A percentile compares a stretch with the other conserved stretches of the same genome.
phyloP scores from a whole-genome alignment of 2,329 filamentous ascomycete genomes.

The Teratosphaeriaceae sp. region DNA sequence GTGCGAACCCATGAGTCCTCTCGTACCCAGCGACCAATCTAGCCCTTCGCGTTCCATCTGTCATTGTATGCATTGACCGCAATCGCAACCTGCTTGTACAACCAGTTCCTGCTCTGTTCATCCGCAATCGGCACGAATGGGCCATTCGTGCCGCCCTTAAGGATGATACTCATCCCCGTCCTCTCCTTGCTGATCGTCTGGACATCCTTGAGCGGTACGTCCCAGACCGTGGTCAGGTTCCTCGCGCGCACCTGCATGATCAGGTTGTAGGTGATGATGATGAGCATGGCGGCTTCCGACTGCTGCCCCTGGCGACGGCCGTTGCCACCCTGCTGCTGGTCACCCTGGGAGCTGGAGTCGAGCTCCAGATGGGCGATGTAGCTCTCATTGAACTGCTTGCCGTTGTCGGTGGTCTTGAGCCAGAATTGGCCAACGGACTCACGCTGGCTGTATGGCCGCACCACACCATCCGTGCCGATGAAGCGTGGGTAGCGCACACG shows the following conservation, averaged over 20 bases:
- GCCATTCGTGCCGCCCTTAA: constrained; percentile 86
- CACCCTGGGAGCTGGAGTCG: constrained; percentile 60
- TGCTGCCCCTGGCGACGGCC: constrained; percentile 12
- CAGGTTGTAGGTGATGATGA: constrained; percentile 50
- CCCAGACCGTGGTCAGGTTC: constrained; percentile 86
- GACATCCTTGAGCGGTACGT: constrained; percentile 89
- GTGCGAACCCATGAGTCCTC: neutral
- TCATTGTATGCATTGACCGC: constrained; percentile 64
- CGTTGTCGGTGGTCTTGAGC: constrained; percentile 97
- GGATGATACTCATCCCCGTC: constrained; percentile 80
- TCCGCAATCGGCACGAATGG: constrained; percentile 94
- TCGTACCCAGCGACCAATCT: neutral
- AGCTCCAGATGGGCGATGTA: constrained; percentile 97
- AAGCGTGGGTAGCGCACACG: constrained; percentile 90
- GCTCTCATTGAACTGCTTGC: constrained; percentile 94
- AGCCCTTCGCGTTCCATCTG: constrained; percentile 56
- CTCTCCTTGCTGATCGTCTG: constrained; percentile 97
- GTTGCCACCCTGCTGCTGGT: constrained; percentile 13
- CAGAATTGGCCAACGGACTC: constrained; percentile 96
- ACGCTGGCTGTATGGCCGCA: constrained; percentile 87
- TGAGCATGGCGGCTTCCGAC: constrained; percentile 58
- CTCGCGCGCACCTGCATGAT: constrained; percentile 88
- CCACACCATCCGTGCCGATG: constrained; percentile 85
- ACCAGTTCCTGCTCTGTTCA: constrained; percentile 64
- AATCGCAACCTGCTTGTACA: constrained; percentile 59